Conservation (phyloP, 495 filamentous ascomycete species). For the Podospora appendiculata region DNA sequence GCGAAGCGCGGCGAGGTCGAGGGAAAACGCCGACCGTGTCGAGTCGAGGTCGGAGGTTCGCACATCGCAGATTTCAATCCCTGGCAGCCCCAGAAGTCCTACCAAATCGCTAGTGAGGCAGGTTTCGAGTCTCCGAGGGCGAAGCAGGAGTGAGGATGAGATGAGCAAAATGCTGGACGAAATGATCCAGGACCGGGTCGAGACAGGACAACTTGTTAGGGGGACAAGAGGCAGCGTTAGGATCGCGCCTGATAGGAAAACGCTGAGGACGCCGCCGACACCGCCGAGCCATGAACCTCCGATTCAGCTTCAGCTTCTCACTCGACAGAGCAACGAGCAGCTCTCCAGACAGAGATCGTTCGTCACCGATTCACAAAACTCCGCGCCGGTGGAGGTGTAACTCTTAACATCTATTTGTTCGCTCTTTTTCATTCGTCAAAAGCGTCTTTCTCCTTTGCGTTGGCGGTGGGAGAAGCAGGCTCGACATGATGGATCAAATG, state of each 20-base stretch:
- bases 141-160: conserved; percentile 71
- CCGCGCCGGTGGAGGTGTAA: conserved; percentile 28
- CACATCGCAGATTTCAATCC: conserved; percentile 33
- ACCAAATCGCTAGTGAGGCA: conserved; percentile 24
- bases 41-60: conserved; percentile 36
- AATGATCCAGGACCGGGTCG: conserved; percentile 86
- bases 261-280: not conserved
- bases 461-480: too few species aligned
- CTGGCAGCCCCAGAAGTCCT: conserved; percentile 27
- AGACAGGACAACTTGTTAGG: conserved; percentile 56
- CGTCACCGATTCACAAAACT: conserved; percentile 8
- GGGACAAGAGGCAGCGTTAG: conserved; percentile 49
- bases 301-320: conserved; percentile 28
- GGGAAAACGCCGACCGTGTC: conserved; percentile 66
- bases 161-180: conserved; percentile 86
- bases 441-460: too few species aligned
- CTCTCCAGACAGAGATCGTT: conserved; percentile 24
- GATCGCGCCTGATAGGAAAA: conserved; percentile 28
- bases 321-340: conserved; percentile 15
- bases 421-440: too few species aligned
- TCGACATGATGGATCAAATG: not conserved
- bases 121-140: conserved; percentile 38
- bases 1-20: conserved; percentile 76
- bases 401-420: too few species aligned
- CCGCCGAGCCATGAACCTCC: conserved; percentile 13